Evolutionary conservation across 257 asterid species (phyloP).

Genomic region (Scutellaria galericulata): DNA sequence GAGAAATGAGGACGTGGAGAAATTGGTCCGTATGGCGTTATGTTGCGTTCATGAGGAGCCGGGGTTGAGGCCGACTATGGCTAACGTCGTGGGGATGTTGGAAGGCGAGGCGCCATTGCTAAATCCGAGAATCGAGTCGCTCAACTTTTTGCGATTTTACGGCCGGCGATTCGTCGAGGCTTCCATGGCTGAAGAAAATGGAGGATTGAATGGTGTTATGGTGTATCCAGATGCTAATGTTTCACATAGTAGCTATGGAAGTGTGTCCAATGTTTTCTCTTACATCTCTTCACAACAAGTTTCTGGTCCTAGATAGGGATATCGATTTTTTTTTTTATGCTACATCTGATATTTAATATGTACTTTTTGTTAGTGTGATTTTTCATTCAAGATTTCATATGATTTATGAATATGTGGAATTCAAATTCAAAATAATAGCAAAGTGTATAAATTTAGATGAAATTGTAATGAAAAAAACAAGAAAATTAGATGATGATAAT

Average conservation of each 20-base stretch:
- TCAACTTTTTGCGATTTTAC: constrained; percentile 67
- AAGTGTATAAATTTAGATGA: constrained; percentile 11
- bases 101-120: constrained; percentile 57
- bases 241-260: constrained; percentile 34
- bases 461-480: constrained; percentile 5
- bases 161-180: constrained; percentile 61
- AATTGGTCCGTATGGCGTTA: constrained; percentile 62
- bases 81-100: constrained; percentile 65
- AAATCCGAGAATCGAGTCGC: constrained; percentile 54
- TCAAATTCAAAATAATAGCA: constrained; percentile 15
- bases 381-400: not conserved
- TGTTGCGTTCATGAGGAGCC: constrained; percentile 89
- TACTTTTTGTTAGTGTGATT: not conserved
- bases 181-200: constrained; percentile 38
- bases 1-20: constrained; percentile 59
- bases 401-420: not conserved
- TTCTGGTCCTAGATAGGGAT: constrained; percentile 55
- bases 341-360: not conserved
- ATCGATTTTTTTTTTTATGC: not conserved
- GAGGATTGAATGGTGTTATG: constrained; percentile 20
- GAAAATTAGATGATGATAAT: constrained; percentile 2
- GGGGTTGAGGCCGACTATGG: constrained; percentile 67
- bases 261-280: constrained; percentile 42
- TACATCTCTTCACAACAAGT: constrained; percentile 54
- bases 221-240: constrained; percentile 37